phyloP scores from a whole-genome alignment of 2,329 filamentous ascomycete species.

The Periglandula ipomoeae region DNA sequence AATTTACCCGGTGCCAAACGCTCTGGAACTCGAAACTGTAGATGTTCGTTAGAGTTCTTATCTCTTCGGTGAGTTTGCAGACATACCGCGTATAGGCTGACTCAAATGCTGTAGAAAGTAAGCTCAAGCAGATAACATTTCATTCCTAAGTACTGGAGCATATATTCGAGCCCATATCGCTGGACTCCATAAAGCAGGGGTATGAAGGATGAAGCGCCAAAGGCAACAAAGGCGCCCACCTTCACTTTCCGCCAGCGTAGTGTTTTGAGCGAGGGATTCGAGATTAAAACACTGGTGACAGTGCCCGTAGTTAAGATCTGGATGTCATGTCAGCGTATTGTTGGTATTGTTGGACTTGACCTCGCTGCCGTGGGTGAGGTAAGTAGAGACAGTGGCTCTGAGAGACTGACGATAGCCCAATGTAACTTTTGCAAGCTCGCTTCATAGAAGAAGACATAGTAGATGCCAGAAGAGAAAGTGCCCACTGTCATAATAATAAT shows the following conservation, averaged over 20 bases:
- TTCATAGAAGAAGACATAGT: conserved; percentile 12
- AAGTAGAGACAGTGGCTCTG: background rate
- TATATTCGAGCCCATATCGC: conserved; percentile 11
- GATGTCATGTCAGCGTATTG: background rate
- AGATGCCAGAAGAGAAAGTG: conserved; percentile 12
- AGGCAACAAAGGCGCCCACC: conserved; percentile 6
- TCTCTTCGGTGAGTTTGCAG: conserved; percentile 7
- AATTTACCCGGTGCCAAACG: conserved; percentile 63
- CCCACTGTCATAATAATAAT: conserved; percentile 12
- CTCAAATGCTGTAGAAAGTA: conserved; percentile 37
- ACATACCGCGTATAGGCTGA: conserved; percentile 66
- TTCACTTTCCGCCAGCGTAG: conserved; percentile 11
- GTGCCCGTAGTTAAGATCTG: background rate
- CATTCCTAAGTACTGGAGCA: conserved; percentile 10
- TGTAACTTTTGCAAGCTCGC: conserved; percentile 10
- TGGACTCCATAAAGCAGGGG: conserved; percentile 11
- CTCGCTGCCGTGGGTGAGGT: background rate
- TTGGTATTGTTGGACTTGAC: background rate
- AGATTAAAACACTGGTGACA: conserved; percentile 9
- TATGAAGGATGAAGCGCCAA: conserved; percentile 10
- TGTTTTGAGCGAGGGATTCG: conserved; percentile 8
- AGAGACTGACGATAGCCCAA: conserved; percentile 10
- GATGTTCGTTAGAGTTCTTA: conserved; percentile 1
- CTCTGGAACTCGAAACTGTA: conserved; percentile 65
- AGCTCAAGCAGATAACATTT: conserved; percentile 13